phyloP scores from a whole-genome alignment of 2,329 filamentous ascomycete species.

The Xylaria sp. region DNA sequence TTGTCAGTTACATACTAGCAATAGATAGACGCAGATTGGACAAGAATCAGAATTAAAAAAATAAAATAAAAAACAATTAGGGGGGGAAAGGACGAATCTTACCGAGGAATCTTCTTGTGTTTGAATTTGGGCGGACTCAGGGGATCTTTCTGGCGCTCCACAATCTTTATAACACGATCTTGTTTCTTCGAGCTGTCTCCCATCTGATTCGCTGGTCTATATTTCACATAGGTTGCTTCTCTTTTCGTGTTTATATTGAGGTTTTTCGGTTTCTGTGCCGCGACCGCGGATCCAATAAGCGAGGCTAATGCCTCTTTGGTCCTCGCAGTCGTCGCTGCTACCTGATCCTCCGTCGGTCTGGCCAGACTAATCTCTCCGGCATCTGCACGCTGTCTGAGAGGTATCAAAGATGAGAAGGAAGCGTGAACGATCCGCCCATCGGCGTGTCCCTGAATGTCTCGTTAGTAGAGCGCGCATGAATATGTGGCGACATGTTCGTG shows the following conservation, averaged over 20 bases:
- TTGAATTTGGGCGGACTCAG: constrained; percentile 98
- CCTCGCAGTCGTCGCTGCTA: constrained; percentile 84
- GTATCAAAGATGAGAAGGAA: constrained; percentile 96
- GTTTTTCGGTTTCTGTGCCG: constrained; percentile 95
- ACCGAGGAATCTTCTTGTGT: constrained; percentile 92
- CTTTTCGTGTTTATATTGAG: constrained; percentile 82
- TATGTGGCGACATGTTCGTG: neutral
- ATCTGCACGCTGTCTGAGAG: constrained; percentile 79
- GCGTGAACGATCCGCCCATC: constrained; percentile 89
- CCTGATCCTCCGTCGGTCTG: constrained; percentile 84
- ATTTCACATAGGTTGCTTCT: constrained; percentile 93
- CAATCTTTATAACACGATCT: constrained; percentile 98
- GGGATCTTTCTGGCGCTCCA: constrained; percentile 91
- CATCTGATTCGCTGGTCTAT: constrained; percentile 97
- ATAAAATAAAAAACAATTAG: no score
- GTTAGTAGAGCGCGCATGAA: constrained; percentile 3
- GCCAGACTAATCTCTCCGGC: constrained; percentile 90
- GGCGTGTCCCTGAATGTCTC: constrained; percentile 73
- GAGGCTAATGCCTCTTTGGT: constrained; percentile 87
- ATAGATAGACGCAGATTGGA: neutral
- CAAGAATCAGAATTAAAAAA: neutral
- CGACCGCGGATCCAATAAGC: constrained; percentile 85
- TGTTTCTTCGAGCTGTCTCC: constrained; percentile 86
- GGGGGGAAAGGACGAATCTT: neutral
- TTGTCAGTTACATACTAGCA: constrained; percentile 1